Conservation (phyloP, 441 rosid genomes). For the Populus hybrid region DNA sequence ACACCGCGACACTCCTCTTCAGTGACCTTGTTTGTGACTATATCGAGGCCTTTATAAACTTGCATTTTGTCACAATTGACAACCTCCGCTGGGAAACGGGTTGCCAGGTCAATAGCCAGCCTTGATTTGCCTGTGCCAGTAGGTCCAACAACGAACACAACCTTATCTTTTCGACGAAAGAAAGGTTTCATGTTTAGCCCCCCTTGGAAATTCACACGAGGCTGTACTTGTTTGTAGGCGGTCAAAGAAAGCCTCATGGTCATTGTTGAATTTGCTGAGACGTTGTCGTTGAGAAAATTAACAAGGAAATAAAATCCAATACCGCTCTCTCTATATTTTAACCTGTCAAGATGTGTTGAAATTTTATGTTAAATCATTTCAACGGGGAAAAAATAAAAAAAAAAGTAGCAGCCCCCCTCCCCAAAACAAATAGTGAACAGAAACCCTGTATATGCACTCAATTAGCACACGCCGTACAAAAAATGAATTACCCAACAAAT, state of each 20-base stretch:
- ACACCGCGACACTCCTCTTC: conserved; percentile 63
- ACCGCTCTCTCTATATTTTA: neutral
- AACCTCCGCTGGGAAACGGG: conserved; percentile 60
- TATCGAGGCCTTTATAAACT: conserved; percentile 62
- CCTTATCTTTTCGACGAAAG: conserved; percentile 58
- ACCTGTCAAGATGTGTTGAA: neutral
- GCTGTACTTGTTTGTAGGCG: conserved; percentile 49
- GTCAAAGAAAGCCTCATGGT: conserved; percentile 47
- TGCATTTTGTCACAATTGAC: conserved; percentile 81
- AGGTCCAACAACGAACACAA: conserved; percentile 69
- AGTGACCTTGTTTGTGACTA: conserved; percentile 69
- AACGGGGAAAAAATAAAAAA: neutral
- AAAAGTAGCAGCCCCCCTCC: neutral
- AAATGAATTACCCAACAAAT: conserved; percentile 1
- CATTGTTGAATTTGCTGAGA: neutral
- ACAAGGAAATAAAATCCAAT: neutral
- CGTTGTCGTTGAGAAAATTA: neutral
- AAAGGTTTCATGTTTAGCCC: conserved; percentile 32
- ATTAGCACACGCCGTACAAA: neutral
- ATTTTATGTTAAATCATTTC: neutral
- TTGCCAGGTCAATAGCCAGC: conserved; percentile 69
- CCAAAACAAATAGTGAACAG: neutral
- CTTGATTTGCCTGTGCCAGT: conserved; percentile 85
- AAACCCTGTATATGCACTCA: too few relatives aligned
- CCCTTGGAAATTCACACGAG: conserved; percentile 45